phyloP scores from a whole-genome alignment of 768 basidiomycete species.

The Tubosaeta brunneosetosa region DNA sequence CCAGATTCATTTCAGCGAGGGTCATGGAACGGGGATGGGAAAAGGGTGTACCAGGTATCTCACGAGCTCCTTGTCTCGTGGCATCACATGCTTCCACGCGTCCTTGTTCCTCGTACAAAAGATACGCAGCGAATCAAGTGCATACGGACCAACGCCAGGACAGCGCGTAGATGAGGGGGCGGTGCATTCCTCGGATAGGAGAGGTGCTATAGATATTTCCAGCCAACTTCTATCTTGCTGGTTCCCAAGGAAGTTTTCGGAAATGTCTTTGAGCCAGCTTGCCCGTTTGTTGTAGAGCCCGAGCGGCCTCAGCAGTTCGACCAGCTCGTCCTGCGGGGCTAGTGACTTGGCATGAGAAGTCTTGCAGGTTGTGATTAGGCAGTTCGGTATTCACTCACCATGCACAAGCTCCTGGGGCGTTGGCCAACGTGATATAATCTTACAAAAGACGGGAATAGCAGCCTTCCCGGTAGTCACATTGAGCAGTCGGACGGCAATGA shows the following conservation, averaged over 20 bases:
- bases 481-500: conserved; percentile 62
- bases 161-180: conserved; percentile 48
- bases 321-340: conserved; percentile 45
- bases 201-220: not conserved
- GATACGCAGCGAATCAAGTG: conserved; percentile 72
- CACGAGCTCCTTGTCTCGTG: conserved; percentile 65
- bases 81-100: conserved; percentile 61
- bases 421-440: conserved; percentile 53
- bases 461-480: conserved; percentile 64
- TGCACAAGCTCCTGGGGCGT: conserved; percentile 49
- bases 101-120: conserved; percentile 42
- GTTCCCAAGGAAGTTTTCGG: conserved; percentile 44
- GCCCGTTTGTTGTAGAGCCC: conserved; percentile 59
- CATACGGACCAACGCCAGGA: conserved; percentile 65
- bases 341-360: not conserved
- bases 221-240: conserved; percentile 27
- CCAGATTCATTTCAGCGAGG: not conserved
- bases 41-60: conserved; percentile 54
- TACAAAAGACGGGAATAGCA: conserved; percentile 64
- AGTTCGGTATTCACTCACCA: conserved; percentile 36
- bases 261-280: conserved; percentile 51
- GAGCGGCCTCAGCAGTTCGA: conserved; percentile 45
- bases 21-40: not conserved
- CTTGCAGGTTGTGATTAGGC: not conserved
- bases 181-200: not conserved